Evolutionary conservation across 1,284 basidiomycete species (phyloP).

Genomic region (Apiotrichum gamsii): DNA sequence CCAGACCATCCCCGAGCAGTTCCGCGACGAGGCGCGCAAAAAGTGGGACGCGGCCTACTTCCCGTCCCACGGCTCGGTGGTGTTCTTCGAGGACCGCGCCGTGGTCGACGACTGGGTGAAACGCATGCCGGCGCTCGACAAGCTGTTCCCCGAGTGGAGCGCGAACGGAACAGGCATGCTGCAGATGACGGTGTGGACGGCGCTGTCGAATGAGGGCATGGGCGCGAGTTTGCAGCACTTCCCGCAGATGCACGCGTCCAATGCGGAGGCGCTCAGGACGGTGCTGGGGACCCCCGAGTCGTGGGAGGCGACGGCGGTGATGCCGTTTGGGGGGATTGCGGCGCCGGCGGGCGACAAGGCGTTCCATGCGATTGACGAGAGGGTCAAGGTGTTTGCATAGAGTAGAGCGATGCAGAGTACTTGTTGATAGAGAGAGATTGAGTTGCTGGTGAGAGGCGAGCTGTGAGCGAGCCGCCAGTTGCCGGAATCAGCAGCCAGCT

Average conservation of each 20-base stretch:
- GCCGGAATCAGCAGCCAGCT: too few relatives aligned
- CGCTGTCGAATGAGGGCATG: slow-evolving; percentile 48
- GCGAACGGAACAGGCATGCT: slow-evolving; percentile 40
- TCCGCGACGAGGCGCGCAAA: slow-evolving; percentile 11
- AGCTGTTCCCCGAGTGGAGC: slow-evolving; percentile 31
- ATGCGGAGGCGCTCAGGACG: slow-evolving; percentile 31
- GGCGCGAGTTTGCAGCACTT: slow-evolving; percentile 50
- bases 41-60: slow-evolving; percentile 34
- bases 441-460: too few relatives aligned
- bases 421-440: too few relatives aligned
- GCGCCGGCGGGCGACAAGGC: slow-evolving; percentile 30
- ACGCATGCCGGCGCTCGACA: slow-evolving; percentile 42
- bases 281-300: slow-evolving; percentile 41
- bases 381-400: slow-evolving; percentile 6
- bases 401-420: too few relatives aligned
- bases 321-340: slow-evolving; percentile 49
- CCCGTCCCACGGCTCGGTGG: slow-evolving; percentile 48
- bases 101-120: slow-evolving; percentile 42
- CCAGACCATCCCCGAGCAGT: slow-evolving; percentile 19
- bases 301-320: slow-evolving; percentile 47
- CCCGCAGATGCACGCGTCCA: slow-evolving; percentile 25
- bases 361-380: slow-evolving; percentile 35
- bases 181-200: slow-evolving; percentile 50
- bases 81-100: slow-evolving; percentile 50
- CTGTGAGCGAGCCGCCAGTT: too few relatives aligned